Evolutionary conservation across 352 stramenopile genomes (phyloP), one percentile per base, ranked within the genome.

Genomic region (Globisporangium orthogonon): DNA sequence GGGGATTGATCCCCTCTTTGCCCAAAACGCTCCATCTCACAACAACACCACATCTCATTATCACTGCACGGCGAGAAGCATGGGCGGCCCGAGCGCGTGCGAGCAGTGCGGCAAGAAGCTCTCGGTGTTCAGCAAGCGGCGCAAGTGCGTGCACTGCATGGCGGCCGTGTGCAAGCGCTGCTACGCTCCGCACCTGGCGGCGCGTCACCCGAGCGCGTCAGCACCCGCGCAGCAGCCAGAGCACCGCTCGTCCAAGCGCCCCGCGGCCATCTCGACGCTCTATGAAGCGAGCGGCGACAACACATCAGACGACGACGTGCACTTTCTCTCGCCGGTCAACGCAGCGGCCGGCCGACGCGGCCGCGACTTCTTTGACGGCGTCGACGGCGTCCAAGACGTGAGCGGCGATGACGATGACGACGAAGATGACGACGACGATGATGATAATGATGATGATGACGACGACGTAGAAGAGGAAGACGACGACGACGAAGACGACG

Each of bases 91-190:
- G 18, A 74, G 63, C 40, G 43, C 62, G 4, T 89, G 78, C 51
- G 76, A 81, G 33, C 69, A 86, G 52, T 90, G 80, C 56, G 65
- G 67, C 67, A 87, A 88, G 66, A 88, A 87, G 67, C 81, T 91
- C 54, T 88, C 86, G 50, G 74, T 91, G 37, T 89, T 91, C 57
- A 62, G 67, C 7, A 74, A 76, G 59, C 80, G 79, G 60, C 83
- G 76, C 58, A 86, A 85, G 54, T 91, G 81, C 61, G 70, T 78
- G 60, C 67, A 88, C 67, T 89, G 81, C 65, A 74, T 72, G 59
- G 61, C 52, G 46, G 54, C 73, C n/a, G 63, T 88, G 50, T 91
- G 81, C 58, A 80, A 78, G 55, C 35, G 50, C n/a, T 91, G 81
- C 61, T 64, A 76, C 31, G 39, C 66, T 7, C 54, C 63, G 43